These are phyloP conservation scores for Tylopilus sp. DNA, from an alignment of 1,284 basidiomycete species.

Conservation along the genomic window DNA sequence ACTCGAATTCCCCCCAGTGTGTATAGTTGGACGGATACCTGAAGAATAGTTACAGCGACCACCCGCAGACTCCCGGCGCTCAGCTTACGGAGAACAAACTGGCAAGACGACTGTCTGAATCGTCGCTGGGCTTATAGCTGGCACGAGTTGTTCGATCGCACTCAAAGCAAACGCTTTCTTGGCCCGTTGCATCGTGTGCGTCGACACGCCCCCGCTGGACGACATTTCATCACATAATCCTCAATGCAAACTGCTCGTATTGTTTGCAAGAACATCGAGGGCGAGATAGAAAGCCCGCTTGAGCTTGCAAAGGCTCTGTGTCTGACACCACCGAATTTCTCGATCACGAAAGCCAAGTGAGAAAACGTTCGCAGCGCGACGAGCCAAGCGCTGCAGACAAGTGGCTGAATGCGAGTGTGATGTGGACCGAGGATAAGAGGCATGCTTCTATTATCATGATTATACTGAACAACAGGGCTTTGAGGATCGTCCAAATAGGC, in stretches of 20 bases:
- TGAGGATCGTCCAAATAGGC: slow-evolving; percentile 58
- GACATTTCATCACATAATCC: slow-evolving; percentile 38
- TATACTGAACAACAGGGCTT: slow-evolving; percentile 64
- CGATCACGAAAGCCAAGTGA: slow-evolving; percentile 66
- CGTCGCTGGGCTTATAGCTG: slow-evolving; percentile 46
- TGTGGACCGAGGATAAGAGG: slow-evolving; percentile 52
- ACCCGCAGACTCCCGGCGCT: neutral
- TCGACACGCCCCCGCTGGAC: slow-evolving; percentile 13
- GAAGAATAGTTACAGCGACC: neutral
- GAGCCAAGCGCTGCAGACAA: slow-evolving; percentile 48
- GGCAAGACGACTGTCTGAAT: slow-evolving; percentile 52
- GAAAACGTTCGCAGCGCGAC: slow-evolving; percentile 51
- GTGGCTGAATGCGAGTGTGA: slow-evolving; percentile 31
- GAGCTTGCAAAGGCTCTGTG: slow-evolving; percentile 54
- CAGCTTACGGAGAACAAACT: slow-evolving; percentile 57
- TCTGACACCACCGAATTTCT: slow-evolving; percentile 65
- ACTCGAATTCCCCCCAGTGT: slow-evolving; percentile 68
- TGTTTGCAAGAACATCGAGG: slow-evolving; percentile 59
- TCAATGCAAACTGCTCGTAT: slow-evolving; percentile 40
- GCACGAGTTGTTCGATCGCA: slow-evolving; percentile 66
- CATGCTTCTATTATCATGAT: slow-evolving; percentile 65
- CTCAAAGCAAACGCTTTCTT: slow-evolving; percentile 62
- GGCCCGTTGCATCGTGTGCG: slow-evolving; percentile 37
- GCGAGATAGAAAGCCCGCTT: slow-evolving; percentile 69
- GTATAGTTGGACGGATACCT: slow-evolving; percentile 55